These are phyloP conservation scores for Nakataea oryzae DNA, from an alignment of 2,329 filamentous ascomycete genomes.

Conservation along the genomic window DNA sequence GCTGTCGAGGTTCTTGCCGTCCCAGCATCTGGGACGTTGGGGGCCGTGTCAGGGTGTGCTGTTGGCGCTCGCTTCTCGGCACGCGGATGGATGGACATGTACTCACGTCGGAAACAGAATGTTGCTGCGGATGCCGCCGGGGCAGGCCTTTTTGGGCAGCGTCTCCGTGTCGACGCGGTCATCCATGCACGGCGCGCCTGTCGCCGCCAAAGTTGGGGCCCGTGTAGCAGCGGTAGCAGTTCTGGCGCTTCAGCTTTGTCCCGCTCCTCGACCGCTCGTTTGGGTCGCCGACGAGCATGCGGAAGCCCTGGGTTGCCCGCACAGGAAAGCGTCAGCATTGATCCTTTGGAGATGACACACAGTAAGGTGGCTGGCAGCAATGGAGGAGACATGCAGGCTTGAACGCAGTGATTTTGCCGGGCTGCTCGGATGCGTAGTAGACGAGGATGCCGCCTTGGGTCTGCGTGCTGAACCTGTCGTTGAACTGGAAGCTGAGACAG, in stretches of 20 bases:
- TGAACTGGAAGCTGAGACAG: constrained; percentile 22
- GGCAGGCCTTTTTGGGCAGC: constrained; percentile 26
- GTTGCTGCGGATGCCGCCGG: constrained; percentile 33
- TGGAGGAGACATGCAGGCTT: constrained; percentile 36
- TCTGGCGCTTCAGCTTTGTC: constrained; percentile 21
- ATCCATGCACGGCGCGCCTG: constrained; percentile 30
- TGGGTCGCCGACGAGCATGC: constrained; percentile 35
- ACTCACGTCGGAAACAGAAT: constrained; percentile 40
- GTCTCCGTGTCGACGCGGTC: constrained; percentile 26
- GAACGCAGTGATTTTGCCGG: constrained; percentile 31
- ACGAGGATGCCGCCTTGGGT: constrained; percentile 31
- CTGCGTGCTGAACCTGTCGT: constrained; percentile 28
- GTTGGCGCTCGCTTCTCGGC: constrained; percentile 40
- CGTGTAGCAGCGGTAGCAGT: constrained; percentile 34
- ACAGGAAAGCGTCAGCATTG: constrained; percentile 22
- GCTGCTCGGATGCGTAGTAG: constrained; percentile 33
- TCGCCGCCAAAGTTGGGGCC: constrained; percentile 35
- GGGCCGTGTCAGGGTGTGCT: constrained; percentile 45
- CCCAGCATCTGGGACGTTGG: constrained; percentile 34
- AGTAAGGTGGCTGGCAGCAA: not conserved
- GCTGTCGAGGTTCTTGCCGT: constrained; percentile 35
- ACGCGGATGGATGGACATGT: constrained; percentile 35
- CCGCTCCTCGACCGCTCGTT: constrained; percentile 20
- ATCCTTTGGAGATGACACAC: constrained; percentile 21
- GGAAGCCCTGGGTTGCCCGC: constrained; percentile 26